Evolutionary conservation across 2,329 filamentous ascomycete genomes (phyloP), one percentile per base, ranked within the genome.

Genomic region (Apiospora pterosperma): DNA sequence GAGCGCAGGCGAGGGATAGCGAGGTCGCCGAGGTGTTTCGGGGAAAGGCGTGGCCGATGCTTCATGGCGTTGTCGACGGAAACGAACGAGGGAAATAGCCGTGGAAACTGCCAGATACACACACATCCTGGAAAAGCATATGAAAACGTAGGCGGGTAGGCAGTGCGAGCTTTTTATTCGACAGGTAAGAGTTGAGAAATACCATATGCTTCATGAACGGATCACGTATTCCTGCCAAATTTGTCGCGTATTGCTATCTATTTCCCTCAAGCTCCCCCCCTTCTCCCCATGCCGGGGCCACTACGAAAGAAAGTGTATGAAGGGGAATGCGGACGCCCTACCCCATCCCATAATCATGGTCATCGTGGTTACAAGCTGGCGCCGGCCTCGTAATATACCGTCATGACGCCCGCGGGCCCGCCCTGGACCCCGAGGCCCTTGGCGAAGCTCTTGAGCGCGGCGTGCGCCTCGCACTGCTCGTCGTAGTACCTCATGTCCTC

Each of bases 401-500:
- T 68, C 67, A 70, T 41, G 25, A 69, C 62, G 8, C 68, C 68
- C 16, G 66, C 31, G n/a, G 66, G 65, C 5, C 68, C 69, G 25
- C 68, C 69, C 16, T 55, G 42, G 21, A 69, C 67, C 14, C 62
- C 65, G 14, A 67, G 62, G 23, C 36, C 63, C 60, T 66, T 67
- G 14, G 66, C 69, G 21, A 65, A 67, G 39, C 31, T 61, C 65
- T 68, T 69, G 34, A 72, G 66, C 36, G 64, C 64, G 7, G 59
- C 63, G 48, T 68, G 69, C n/a, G 68, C 69, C 59, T 69, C 67
- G 63, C 63, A 69, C 34, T 69, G 75, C 4, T 76, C 78, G 71
- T 88, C 86, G 70, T 87, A 88, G 72, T 81, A 88, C 62, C 84
- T 77, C 81, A 88, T 84, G 68, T 87, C 85, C 19, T 84, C 83